These are phyloP conservation scores for Aspergillus intermedius DNA, from an alignment of 2,329 filamentous ascomycete species.

Conservation along the genomic window DNA sequence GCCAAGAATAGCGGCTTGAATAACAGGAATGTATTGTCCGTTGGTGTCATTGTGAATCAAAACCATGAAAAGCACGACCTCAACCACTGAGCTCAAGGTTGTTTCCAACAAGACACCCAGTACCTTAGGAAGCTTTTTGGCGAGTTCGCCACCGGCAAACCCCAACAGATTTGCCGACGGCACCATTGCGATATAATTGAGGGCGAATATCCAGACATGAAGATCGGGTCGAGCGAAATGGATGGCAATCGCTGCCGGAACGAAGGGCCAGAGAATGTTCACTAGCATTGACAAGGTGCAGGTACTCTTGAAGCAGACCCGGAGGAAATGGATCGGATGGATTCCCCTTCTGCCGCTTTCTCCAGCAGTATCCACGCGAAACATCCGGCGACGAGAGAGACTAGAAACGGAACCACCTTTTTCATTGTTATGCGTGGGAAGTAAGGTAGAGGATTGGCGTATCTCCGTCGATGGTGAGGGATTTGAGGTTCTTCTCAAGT, in stretches of 20 bases:
- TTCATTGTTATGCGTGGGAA: constrained; percentile 21
- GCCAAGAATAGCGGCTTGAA: constrained; percentile 75
- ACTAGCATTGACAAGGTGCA: constrained; percentile 58
- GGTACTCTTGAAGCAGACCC: constrained; percentile 58
- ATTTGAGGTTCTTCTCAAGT: background rate
- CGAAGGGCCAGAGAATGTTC: constrained; percentile 69
- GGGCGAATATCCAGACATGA: constrained; percentile 59
- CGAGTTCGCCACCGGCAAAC: constrained; percentile 65
- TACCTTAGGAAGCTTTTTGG: constrained; percentile 69
- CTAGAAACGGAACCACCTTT: constrained; percentile 7
- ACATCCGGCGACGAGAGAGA: constrained; percentile 13
- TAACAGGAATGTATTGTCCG: constrained; percentile 55
- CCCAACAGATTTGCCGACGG: constrained; percentile 69
- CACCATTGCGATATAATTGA: constrained; percentile 71
- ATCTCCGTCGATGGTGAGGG: constrained; percentile 7
- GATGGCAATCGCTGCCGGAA: constrained; percentile 64
- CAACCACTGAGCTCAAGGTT: constrained; percentile 65
- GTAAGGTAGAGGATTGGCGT: constrained; percentile 11
- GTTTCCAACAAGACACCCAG: constrained; percentile 47
- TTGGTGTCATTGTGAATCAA: constrained; percentile 52
- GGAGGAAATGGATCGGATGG: constrained; percentile 57
- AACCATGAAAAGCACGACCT: constrained; percentile 77
- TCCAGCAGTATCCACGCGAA: constrained; percentile 41
- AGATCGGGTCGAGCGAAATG: constrained; percentile 50
- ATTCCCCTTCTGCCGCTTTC: constrained; percentile 64